Evolutionary conservation across 768 basidiomycete species (phyloP).

Genomic region (Leccinellum luteum): DNA sequence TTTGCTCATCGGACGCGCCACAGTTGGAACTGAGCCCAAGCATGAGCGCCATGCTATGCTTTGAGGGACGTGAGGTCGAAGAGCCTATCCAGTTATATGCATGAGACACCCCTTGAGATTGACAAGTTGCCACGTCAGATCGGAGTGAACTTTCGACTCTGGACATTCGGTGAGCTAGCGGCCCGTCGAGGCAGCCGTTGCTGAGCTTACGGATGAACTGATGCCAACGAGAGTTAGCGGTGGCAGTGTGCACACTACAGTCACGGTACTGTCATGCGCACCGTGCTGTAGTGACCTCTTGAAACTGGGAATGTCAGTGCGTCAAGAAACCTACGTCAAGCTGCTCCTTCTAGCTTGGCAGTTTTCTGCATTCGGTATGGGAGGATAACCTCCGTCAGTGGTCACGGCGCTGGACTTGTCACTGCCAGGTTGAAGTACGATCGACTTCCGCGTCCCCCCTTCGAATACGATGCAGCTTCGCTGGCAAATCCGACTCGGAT

Average conservation of each 20-base stretch:
- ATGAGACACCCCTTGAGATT: not conserved
- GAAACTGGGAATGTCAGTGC: not conserved
- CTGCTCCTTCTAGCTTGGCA: constrained; percentile 3
- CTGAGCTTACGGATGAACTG: not conserved
- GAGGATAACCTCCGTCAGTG: constrained; percentile 4
- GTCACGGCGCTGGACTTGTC: constrained; percentile 9
- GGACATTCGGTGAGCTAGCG: not conserved
- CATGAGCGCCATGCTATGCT: not conserved
- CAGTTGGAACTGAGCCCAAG: not conserved
- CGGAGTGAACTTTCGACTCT: not conserved
- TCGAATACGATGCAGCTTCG: not conserved
- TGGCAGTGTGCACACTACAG: not conserved
- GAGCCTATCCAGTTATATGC: not conserved
- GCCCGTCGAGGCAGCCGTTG: not conserved
- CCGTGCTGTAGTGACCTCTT: not conserved
- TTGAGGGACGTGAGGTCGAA: not conserved
- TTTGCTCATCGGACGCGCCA: not conserved
- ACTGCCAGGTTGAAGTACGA: not conserved
- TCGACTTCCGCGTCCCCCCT: not conserved
- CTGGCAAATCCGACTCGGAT: not conserved
- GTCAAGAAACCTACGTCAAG: not conserved
- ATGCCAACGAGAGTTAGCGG: not conserved
- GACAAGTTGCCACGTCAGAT: constrained; percentile 4
- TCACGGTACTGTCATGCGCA: not conserved
- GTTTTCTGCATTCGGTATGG: not conserved